These are phyloP conservation scores for Trichothecium roseum DNA, from an alignment of 2,329 filamentous ascomycete species.

Conservation along the genomic window DNA sequence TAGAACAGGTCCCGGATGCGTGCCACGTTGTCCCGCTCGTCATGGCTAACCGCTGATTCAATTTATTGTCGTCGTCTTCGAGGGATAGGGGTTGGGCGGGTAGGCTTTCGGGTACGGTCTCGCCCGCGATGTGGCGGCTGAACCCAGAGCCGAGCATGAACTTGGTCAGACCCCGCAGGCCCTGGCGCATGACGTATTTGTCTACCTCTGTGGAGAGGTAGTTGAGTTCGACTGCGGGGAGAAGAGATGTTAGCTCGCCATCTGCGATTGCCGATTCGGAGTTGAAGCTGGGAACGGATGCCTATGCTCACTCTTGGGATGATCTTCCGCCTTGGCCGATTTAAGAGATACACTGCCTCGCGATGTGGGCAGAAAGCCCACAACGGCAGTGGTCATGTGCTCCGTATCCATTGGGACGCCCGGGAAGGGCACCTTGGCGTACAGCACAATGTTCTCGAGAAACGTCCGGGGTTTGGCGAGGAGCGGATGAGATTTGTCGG, in stretches of 20 bases:
- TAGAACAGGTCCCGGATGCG: slow-evolving; percentile 40
- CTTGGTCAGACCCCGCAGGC: slow-evolving; percentile 10
- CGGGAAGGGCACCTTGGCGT: slow-evolving; percentile 13
- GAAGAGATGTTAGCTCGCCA: not conserved
- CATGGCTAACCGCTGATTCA: slow-evolving; percentile 11
- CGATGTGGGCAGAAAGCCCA: slow-evolving; percentile 14
- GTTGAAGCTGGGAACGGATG: not conserved
- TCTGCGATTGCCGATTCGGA: not conserved
- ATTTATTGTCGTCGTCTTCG: slow-evolving; percentile 10
- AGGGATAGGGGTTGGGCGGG: slow-evolving; percentile 8
- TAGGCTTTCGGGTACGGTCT: slow-evolving; percentile 10
- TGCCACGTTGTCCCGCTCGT: slow-evolving; percentile 36
- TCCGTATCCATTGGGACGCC: slow-evolving; percentile 11
- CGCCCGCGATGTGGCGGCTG: slow-evolving; percentile 9
- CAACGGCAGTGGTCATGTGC: slow-evolving; percentile 12
- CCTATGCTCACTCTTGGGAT: slow-evolving; percentile 12
- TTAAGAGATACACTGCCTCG: slow-evolving; percentile 10
- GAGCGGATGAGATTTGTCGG: slow-evolving; percentile 20
- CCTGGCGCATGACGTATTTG: slow-evolving; percentile 12
- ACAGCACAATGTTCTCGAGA: slow-evolving; percentile 12
- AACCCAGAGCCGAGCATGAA: slow-evolving; percentile 13
- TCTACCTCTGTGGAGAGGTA: slow-evolving; percentile 14
- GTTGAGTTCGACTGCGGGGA: slow-evolving; percentile 10
- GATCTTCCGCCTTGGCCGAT: slow-evolving; percentile 10
- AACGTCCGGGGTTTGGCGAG: slow-evolving; percentile 14